These are phyloP conservation scores for Lenzites betulinus DNA, from an alignment of 768 basidiomycete species.

Conservation along the genomic window DNA sequence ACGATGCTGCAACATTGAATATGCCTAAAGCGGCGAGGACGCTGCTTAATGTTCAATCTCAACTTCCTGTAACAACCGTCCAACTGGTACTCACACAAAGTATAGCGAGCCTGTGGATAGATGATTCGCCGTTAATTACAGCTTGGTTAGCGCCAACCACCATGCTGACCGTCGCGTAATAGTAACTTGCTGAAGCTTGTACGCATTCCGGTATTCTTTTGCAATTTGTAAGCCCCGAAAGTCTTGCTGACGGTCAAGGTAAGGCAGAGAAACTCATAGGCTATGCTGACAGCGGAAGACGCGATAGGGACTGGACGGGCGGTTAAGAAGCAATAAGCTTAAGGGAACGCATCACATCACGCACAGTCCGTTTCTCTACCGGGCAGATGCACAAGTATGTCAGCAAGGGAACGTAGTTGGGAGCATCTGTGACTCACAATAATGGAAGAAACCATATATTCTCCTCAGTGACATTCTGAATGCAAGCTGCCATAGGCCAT, in stretches of 20 bases:
- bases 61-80: background rate
- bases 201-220: background rate
- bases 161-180: conserved; percentile 5
- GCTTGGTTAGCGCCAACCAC: too few relatives aligned
- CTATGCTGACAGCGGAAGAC: background rate
- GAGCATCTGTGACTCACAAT: too few relatives aligned
- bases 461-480: background rate
- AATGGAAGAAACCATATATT: too few relatives aligned
- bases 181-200: background rate
- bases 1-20: background rate
- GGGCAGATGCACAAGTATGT: too few relatives aligned
- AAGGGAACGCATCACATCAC: background rate
- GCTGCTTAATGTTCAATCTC: background rate
- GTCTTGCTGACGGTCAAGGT: background rate
- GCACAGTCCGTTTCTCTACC: too few relatives aligned
- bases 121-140: too few relatives aligned
- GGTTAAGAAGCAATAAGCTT: background rate
- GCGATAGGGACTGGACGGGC: background rate
- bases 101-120: conserved; percentile 3
- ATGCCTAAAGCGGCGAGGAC: background rate
- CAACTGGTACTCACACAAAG: background rate
- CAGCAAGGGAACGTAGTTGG: too few relatives aligned
- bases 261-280: conserved; percentile 2
- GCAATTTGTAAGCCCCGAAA: background rate
- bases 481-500: background rate